Evolutionary conservation across 2,329 filamentous ascomycete genomes (phyloP).

Genomic region (Fusarium sulawesiense): DNA sequence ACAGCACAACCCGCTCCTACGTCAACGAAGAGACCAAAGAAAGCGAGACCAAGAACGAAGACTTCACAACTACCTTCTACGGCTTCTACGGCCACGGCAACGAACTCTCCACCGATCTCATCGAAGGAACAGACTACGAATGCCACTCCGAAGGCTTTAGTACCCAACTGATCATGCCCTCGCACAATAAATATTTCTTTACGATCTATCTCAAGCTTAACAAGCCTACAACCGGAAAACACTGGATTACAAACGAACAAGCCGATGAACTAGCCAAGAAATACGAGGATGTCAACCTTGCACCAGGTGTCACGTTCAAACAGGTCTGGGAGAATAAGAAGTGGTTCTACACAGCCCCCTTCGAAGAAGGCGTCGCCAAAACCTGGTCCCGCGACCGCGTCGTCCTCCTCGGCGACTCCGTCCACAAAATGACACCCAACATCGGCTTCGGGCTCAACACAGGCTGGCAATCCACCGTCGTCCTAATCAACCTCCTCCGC

Average conservation of each 20-base stretch:
- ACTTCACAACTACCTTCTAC: conserved; percentile 23
- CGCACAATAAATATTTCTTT: conserved; percentile 26
- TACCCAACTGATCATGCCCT: conserved; percentile 19
- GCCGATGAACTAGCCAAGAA: conserved; percentile 12
- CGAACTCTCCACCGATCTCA: not conserved
- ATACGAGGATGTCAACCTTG: not conserved
- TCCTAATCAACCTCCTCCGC: conserved; percentile 21
- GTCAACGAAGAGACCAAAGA: not conserved
- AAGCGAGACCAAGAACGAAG: not conserved
- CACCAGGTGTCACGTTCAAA: conserved; percentile 6
- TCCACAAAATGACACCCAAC: conserved; percentile 38
- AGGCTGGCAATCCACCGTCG: conserved; percentile 32
- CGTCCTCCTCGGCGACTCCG: conserved; percentile 32
- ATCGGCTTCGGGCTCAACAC: conserved; percentile 35
- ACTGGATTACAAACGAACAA: conserved; percentile 5
- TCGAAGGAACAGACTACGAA: conserved; percentile 20
- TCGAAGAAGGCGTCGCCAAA: conserved; percentile 32
- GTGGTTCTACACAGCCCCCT: conserved; percentile 15
- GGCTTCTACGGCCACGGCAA: conserved; percentile 24
- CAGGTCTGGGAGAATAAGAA: conserved; percentile 20
- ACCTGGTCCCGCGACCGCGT: conserved; percentile 33
- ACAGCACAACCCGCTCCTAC: conserved; percentile 21
- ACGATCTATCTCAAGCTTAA: conserved; percentile 26
- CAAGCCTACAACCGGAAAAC: not conserved
- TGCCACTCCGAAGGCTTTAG: conserved; percentile 16